These are phyloP conservation scores for Rhizoctonia solani DNA, from an alignment of 1,284 basidiomycete genomes.

Conservation along the genomic window DNA sequence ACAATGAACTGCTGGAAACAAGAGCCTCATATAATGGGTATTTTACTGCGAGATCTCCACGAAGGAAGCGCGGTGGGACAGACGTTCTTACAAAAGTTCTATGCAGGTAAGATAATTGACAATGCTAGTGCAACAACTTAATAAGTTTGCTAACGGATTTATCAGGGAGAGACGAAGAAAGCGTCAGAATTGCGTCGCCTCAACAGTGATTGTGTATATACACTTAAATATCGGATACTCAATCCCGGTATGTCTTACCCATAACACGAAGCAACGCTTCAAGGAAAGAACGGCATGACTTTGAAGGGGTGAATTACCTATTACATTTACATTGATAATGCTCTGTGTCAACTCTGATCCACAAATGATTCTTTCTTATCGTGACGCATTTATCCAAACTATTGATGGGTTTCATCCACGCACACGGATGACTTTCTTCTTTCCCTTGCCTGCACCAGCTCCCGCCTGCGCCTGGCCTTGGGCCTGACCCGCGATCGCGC, in stretches of 20 bases:
- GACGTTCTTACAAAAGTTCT: constrained; percentile 84
- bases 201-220: background rate
- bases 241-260: background rate
- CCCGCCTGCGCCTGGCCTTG: background rate
- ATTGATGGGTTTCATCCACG: constrained; percentile 18
- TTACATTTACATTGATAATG: constrained; percentile 28
- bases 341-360: background rate
- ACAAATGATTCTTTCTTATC: background rate
- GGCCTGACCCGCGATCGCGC: constrained; percentile 16
- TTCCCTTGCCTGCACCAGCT: constrained; percentile 36
- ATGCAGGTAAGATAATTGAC: constrained; percentile 62
- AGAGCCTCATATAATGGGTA: constrained; percentile 71
- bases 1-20: constrained; percentile 95
- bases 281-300: background rate
- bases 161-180: constrained; percentile 39
- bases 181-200: constrained; percentile 11
- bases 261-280: background rate
- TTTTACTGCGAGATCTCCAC: constrained; percentile 56
- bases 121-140: background rate
- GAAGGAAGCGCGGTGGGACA: constrained; percentile 53
- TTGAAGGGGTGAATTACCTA: constrained; percentile 2
- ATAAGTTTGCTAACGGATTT: background rate
- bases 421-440: constrained; percentile 39
- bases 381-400: background rate
- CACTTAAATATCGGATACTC: background rate